phyloP scores from a whole-genome alignment of 805 yeast species.

The Saccharomycopsis sp. region DNA sequence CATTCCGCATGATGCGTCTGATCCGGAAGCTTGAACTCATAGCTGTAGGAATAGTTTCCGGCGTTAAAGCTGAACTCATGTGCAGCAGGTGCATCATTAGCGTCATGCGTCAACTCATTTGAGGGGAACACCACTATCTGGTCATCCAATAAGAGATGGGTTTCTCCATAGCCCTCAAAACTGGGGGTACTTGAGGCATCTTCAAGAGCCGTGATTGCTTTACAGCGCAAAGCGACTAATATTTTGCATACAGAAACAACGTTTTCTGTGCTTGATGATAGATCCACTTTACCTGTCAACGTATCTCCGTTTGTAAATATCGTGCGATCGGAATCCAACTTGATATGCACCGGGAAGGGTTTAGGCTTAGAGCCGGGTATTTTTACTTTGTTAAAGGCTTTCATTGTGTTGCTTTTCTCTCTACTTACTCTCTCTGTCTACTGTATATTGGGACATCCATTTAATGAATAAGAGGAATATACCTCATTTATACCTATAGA shows the following conservation, averaged over 20 bases:
- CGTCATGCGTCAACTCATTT: not conserved
- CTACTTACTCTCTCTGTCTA: not conserved
- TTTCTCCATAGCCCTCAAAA: constrained; percentile 17
- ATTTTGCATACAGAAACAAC: not conserved
- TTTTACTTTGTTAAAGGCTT: not conserved
- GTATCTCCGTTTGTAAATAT: constrained; percentile 19
- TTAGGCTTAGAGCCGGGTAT: constrained; percentile 24
- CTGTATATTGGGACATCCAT: too few species aligned
- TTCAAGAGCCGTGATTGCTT: constrained; percentile 15
- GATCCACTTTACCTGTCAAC: constrained; percentile 11
- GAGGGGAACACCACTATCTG: constrained; percentile 8
- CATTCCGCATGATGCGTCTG: constrained; percentile 17
- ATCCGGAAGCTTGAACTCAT: constrained; percentile 17
- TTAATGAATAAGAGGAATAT: too few species aligned
- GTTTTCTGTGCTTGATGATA: constrained; percentile 5
- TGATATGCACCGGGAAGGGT: constrained; percentile 22
- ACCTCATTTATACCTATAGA: too few species aligned
- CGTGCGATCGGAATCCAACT: constrained; percentile 4
- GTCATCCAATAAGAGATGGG: constrained; percentile 13
- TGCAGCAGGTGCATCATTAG: not conserved
- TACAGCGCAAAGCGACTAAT: constrained; percentile 5
- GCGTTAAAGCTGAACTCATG: constrained; percentile 5
- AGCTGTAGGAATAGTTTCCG: constrained; percentile 13
- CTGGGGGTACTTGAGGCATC: constrained; percentile 14
- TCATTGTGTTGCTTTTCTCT: not conserved